Base-by-base conservation (phyloP, 768 basidiomycete genomes). In the Lactifluus pinguis region DNA sequence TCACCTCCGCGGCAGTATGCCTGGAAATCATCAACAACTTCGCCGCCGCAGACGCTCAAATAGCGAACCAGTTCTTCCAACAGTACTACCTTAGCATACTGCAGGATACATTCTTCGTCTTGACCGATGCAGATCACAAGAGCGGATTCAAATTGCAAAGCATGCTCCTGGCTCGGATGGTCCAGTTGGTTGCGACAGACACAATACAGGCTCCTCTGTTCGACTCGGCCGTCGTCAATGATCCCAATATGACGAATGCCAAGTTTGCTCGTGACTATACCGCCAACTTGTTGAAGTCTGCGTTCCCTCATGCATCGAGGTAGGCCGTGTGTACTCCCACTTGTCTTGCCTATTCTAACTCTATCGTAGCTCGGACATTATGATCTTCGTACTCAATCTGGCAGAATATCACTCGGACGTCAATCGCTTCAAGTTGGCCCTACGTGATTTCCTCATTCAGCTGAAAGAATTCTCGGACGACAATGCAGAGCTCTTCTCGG, bases 81-180 rank as follows among this genome's bases (percentile, higher is more conserved):
- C 89, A 90, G 72, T 98, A 94, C 75, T 93, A 89, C 79, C 80
- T 98, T 50, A 89, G 86, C 70, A 85, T 98, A 68, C 78, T 97
- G 39, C 93, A 95, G 67, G 97, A 98, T 72, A 91, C 92, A 44
- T 94, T 99, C 83, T 98, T 91, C 67, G 95, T 98, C 45, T 79
- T 99, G 49, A 98, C 95, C 34, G 95, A 99, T 71, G 86, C 95
- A 6, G 95, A 98, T 73, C 95, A 99, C 80, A 98, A 98, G 84
- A 94, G 92, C 68, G 95, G 95, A 30, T 97, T 98, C 80, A 98
- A 97, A 74, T 80, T 94, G 61, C 95, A 98, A 74, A 90, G 89
- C 67, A 76, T 91, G 67, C 79, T 98, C n/a, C 84, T 99, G 49
- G 89, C 92, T 17, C 83, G 92, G 36, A 82, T 99, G 78, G 95